phyloP scores from a whole-genome alignment of 495 filamentous ascomycete species.

The Xylaria nigripes region DNA sequence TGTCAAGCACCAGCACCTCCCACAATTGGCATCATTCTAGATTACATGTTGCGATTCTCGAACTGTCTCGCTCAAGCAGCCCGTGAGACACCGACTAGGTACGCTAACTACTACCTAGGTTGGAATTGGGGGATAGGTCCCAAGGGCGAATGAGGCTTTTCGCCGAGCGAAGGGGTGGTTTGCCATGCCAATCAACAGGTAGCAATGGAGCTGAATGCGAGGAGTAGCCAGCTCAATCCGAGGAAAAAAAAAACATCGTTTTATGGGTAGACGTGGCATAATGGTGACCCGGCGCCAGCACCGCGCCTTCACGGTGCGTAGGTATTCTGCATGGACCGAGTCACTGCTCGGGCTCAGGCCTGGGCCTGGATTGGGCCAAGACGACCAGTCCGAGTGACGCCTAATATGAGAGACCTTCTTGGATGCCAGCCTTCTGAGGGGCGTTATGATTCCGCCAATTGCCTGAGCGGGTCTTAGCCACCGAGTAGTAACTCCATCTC shows the following conservation, averaged over 20 bases:
- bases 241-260: neutral
- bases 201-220: neutral
- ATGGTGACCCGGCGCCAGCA: constrained; percentile 2
- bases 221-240: neutral
- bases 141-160: constrained; percentile 3
- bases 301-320: constrained; percentile 2
- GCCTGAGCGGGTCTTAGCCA: constrained; percentile 2
- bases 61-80: neutral
- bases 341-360: constrained; percentile 1
- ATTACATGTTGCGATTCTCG: neutral
- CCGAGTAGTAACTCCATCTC: constrained; percentile 1
- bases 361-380: neutral
- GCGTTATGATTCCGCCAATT: neutral
- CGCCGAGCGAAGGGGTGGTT: neutral
- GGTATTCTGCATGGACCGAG: neutral
- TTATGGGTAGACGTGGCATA: constrained; percentile 7
- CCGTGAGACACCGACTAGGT: constrained; percentile 11
- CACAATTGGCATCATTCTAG: constrained; percentile 22
- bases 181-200: neutral
- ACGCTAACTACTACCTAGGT: constrained; percentile 1
- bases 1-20: constrained; percentile 21
- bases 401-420: neutral
- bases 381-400: constrained; percentile 6
- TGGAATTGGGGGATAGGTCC: constrained; percentile 10
- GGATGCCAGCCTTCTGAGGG: neutral